Percentiles rank a stretch among this genome's conserved stretches.
Evolutionary conservation across 495 filamentous ascomycete genomes (phyloP).

Genomic region (Annulohypoxylon moriforme): DNA sequence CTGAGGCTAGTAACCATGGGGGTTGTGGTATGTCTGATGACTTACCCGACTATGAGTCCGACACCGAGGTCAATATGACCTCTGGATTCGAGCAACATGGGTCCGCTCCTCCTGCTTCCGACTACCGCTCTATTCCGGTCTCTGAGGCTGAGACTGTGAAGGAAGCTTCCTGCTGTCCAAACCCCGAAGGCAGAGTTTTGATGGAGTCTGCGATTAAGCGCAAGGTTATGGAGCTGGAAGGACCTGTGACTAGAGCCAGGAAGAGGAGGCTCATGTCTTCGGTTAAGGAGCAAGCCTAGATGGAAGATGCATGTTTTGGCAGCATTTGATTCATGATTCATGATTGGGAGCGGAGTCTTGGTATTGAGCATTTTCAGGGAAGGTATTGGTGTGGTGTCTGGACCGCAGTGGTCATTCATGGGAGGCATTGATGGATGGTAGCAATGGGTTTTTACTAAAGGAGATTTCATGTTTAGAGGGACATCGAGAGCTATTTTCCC

Average conservation of each 20-base stretch:
- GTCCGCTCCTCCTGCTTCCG: not conserved
- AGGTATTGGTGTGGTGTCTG: slow-evolving; percentile 10
- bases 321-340: slow-evolving; percentile 1
- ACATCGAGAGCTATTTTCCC: not conserved
- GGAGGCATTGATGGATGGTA: not conserved
- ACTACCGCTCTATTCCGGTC: not conserved
- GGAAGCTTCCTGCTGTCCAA: not conserved
- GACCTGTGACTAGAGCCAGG: slow-evolving; percentile 17
- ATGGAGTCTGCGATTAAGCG: slow-evolving; percentile 18
- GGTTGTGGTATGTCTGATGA: not conserved
- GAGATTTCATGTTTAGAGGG: not conserved
- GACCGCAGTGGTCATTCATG: not conserved
- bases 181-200: not conserved
- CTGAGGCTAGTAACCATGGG: not conserved
- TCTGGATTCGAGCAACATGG: slow-evolving; percentile 3
- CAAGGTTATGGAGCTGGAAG: slow-evolving; percentile 10
- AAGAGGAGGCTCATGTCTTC: not conserved
- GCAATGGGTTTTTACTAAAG: slow-evolving; percentile 5
- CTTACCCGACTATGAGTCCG: not conserved
- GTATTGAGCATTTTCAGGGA: slow-evolving; percentile 35
- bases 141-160: not conserved
- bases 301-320: slow-evolving; percentile 4
- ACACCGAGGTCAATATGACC: not conserved
- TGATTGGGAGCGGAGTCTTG: slow-evolving; percentile 16
- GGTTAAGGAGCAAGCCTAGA: not conserved